Evolutionary conservation across 345 rosid species (phyloP).

Genomic region (Populus simonii): DNA sequence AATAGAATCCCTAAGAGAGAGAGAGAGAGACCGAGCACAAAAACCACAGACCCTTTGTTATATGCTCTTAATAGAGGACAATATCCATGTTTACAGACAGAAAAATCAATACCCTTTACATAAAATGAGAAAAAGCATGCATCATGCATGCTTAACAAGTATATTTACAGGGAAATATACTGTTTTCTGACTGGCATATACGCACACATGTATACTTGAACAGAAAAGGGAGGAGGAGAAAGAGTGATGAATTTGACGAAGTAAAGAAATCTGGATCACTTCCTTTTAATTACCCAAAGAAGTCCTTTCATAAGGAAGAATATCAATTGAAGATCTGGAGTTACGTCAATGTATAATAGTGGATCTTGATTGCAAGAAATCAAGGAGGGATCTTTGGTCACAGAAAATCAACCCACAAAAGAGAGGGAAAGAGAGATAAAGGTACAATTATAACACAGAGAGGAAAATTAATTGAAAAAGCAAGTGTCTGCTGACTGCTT

Average conservation of each 20-base stretch:
- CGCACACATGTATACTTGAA: not conserved
- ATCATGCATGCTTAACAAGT: not conserved
- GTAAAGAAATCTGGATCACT: not conserved
- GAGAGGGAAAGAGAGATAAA: not conserved
- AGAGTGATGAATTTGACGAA: not conserved
- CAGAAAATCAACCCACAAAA: not conserved
- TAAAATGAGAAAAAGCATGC: not conserved
- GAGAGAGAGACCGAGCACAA: not conserved
- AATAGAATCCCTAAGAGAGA: not conserved
- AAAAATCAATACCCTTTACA: not conserved
- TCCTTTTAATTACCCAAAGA: not conserved
- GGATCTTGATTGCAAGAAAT: not conserved
- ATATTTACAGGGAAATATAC: not conserved
- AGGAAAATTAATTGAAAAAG: not conserved
- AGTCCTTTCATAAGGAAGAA: not conserved
- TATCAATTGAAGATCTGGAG: not conserved
- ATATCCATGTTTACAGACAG: not conserved
- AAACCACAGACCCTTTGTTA: not conserved
- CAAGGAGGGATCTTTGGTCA: not conserved
- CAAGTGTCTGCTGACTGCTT: not conserved
- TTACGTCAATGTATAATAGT: not conserved
- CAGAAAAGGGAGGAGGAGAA: not conserved
- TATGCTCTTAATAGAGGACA: not conserved
- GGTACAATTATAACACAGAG: too few relatives aligned
- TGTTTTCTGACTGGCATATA: not conserved